Conservation (phyloP, 176 grass and related monocot species). For the Canna indica region DNA sequence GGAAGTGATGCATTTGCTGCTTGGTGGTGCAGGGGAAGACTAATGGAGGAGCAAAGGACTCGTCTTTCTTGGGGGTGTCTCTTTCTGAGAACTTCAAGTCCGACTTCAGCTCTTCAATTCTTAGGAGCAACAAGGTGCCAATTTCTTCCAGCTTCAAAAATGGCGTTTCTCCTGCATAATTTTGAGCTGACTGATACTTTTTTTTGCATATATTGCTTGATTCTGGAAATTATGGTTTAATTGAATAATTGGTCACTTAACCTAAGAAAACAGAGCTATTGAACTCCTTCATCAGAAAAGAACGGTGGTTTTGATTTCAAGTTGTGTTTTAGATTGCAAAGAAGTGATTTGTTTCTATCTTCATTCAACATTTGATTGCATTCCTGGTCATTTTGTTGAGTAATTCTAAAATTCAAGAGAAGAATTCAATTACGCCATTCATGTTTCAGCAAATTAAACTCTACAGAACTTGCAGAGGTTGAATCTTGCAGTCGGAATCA, state of each 20-base stretch:
- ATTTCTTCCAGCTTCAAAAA: background rate
- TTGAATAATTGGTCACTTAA: too few relatives aligned
- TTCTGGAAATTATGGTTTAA: too few relatives aligned
- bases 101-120: conserved; percentile 34
- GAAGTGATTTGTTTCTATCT: background rate
- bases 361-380: background rate
- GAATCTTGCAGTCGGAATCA: conserved; percentile 36
- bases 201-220: too few relatives aligned
- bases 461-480: conserved; percentile 34
- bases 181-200: too few relatives aligned
- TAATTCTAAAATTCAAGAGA: background rate
- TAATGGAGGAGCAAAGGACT: conserved; percentile 46
- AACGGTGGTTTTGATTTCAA: too few relatives aligned
- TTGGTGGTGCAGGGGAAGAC: conserved; percentile 15
- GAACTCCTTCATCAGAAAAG: too few relatives aligned
- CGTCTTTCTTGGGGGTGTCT: conserved; percentile 47
- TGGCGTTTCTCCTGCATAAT: background rate
- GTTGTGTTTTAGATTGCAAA: background rate
- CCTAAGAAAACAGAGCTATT: too few relatives aligned
- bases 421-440: background rate
- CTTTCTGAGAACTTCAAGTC: conserved; percentile 42
- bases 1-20: background rate
- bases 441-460: background rate
- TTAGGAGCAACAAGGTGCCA: conserved; percentile 51
- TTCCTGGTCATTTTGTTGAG: background rate